Conservation (phyloP, 148 eudicot species). For the Talinum fruticosum region DNA sequence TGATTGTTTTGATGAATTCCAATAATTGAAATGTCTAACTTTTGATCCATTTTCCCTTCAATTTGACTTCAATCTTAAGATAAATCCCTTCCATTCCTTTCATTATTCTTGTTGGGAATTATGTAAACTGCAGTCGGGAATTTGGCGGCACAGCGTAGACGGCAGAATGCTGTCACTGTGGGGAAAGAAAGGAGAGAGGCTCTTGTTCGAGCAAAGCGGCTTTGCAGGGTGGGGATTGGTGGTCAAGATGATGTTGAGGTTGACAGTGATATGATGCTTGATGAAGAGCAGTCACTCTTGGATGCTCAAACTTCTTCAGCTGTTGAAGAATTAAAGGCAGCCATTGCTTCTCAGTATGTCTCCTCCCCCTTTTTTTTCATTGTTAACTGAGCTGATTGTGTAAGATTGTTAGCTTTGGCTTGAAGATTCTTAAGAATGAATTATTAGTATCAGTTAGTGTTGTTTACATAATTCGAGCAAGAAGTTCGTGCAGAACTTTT, state of each 20-base stretch:
- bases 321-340: slow-evolving; percentile 67
- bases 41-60: neutral
- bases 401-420: neutral
- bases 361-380: neutral
- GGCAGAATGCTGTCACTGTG: slow-evolving; percentile 68
- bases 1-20: neutral
- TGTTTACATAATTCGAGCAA: neutral
- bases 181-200: slow-evolving; percentile 91
- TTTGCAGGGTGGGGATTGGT: slow-evolving; percentile 71
- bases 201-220: slow-evolving; percentile 75
- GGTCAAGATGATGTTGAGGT: slow-evolving; percentile 35
- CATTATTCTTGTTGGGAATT: neutral
- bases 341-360: slow-evolving; percentile 59
- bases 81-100: neutral
- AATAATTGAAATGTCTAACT: neutral
- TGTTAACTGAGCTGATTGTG: slow-evolving; percentile 2
- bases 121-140: slow-evolving; percentile 50
- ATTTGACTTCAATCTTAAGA: neutral
- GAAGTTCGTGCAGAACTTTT: neutral
- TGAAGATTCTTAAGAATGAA: neutral
- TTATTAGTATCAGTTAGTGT: neutral
- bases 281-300: slow-evolving; percentile 71
- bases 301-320: slow-evolving; percentile 75
- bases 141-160: slow-evolving; percentile 61
- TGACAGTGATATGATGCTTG: slow-evolving; percentile 69